Conservation (phyloP, 2,329 filamentous ascomycete species). For the Claviceps spartinae region DNA sequence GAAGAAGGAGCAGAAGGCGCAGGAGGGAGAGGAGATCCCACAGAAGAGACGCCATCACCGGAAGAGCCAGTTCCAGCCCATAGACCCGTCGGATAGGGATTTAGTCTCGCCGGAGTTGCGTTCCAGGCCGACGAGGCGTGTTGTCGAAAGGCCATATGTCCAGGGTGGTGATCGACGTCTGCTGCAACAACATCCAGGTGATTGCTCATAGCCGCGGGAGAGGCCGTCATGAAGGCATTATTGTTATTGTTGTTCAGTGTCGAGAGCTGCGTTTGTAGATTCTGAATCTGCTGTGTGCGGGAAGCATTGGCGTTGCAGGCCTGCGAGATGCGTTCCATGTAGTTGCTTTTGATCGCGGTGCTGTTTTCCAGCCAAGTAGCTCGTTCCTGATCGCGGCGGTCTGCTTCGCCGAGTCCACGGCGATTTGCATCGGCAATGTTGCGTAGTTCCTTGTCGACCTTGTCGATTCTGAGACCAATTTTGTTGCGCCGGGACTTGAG, state of each 20-base stretch:
- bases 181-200: constrained; percentile 15
- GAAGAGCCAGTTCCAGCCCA: constrained; percentile 24
- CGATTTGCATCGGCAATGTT: constrained; percentile 57
- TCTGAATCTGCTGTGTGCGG: constrained; percentile 18
- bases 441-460: constrained; percentile 59
- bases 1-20: too few species aligned
- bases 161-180: constrained; percentile 7
- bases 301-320: constrained; percentile 20
- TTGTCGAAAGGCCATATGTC: constrained; percentile 9
- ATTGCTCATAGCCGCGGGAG: constrained; percentile 18
- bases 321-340: constrained; percentile 28
- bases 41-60: constrained; percentile 19
- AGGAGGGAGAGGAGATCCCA: constrained; percentile 11
- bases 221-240: constrained; percentile 12
- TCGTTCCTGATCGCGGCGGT: constrained; percentile 40
- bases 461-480: constrained; percentile 55
- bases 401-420: constrained; percentile 50
- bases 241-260: constrained; percentile 13
- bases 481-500: constrained; percentile 59
- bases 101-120: constrained; percentile 18
- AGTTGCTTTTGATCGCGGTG: constrained; percentile 30
- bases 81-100: constrained; percentile 22
- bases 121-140: constrained; percentile 21
- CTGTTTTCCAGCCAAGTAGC: constrained; percentile 33
- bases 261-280: constrained; percentile 19